Base-by-base conservation (phyloP, 2,329 filamentous ascomycete genomes). In the Chrysosporium queenslandicum region DNA sequence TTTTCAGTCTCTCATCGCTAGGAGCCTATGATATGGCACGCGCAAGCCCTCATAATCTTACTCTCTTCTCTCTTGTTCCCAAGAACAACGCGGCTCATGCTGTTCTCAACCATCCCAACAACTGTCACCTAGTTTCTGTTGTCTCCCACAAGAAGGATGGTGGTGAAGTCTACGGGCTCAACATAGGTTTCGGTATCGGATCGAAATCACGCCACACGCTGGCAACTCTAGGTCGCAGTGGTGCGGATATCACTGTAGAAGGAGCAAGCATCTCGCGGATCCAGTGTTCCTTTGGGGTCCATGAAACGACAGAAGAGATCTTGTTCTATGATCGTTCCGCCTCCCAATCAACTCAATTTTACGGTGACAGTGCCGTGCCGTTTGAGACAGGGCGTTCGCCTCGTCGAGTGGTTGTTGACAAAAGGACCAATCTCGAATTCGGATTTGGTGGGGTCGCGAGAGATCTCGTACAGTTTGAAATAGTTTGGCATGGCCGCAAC, bases 281-380 rank as follows among this genome's bases (percentile, higher is more conserved):
- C 11, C 58, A 59, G 46, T 59, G 55, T 47, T 59, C 55, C 16
- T 61, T 61, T 30, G 56, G 60, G 46, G 37, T 58, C 16, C 25
- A 56, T 32, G 9, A 34, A 3, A 14, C 2, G 5, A 12, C 16
- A 8, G 8, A 14, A 16, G 16, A 3, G 7, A 7, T 46, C 14
- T 20, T 21, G 43, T 29, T 46, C 14, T 8, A 21, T 16, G 43
- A 46, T 14, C 43, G 27, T 8, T 46, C 43, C 20, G 3, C 27
- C 8, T 1, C n/a, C 5, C 3, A 20, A 6, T 21, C 42, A 8
- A 34, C 29, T 7, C 43, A 34, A 29, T 4, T 46, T 21, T n/a
- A 2, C 8, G 43, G 43, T 7, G 5, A 11, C 12, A 14, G n/a
- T 46, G 9, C 43, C 12, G 14, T 23, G n/a, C 27, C n/a, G 11